A percentile compares a stretch with the other conserved stretches of the same genome.
These are phyloP conservation scores for Linanthus parryae DNA, from an alignment of 148 eudicot genomes.

Conservation along the genomic window DNA sequence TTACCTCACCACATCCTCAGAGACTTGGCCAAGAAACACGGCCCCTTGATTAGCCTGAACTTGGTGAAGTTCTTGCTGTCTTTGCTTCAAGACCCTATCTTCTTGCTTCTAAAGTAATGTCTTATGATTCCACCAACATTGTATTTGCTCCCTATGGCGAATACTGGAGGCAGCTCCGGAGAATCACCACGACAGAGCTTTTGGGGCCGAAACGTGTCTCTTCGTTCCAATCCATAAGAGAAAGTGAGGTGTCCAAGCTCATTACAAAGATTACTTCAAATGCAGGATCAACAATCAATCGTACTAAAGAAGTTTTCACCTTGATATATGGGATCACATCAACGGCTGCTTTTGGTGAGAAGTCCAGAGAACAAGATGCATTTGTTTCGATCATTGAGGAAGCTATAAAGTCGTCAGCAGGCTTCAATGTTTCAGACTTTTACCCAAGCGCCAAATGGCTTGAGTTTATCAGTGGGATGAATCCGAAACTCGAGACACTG, in stretches of 20 bases:
- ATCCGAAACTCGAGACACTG: conserved; percentile 8
- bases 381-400: conserved; percentile 6
- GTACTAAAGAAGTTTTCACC: conserved; percentile 7
- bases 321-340: conserved; percentile 4
- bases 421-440: conserved; percentile 20
- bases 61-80: neutral
- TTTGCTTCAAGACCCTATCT: conserved; percentile 10
- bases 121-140: conserved; percentile 4
- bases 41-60: conserved; percentile 2
- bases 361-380: conserved; percentile 7
- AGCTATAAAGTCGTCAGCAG: neutral
- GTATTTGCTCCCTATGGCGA: conserved; percentile 12
- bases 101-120: neutral
- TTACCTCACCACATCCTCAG: neutral
- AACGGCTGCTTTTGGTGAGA: conserved; percentile 22
- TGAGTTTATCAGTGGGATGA: conserved; percentile 13
- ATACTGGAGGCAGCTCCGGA: conserved; percentile 7
- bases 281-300: conserved; percentile 10
- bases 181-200: conserved; percentile 4
- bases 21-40: conserved; percentile 9
- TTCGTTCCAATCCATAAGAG: conserved; percentile 4
- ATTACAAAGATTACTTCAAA: neutral
- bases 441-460: conserved; percentile 19
- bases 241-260: conserved; percentile 3
- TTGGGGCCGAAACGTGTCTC: conserved; percentile 10